A percentile compares a stretch with the other conserved stretches of the same genome.
phyloP scores from a whole-genome alignment of 148 eudicot genomes.

The Selenicereus undatus region DNA sequence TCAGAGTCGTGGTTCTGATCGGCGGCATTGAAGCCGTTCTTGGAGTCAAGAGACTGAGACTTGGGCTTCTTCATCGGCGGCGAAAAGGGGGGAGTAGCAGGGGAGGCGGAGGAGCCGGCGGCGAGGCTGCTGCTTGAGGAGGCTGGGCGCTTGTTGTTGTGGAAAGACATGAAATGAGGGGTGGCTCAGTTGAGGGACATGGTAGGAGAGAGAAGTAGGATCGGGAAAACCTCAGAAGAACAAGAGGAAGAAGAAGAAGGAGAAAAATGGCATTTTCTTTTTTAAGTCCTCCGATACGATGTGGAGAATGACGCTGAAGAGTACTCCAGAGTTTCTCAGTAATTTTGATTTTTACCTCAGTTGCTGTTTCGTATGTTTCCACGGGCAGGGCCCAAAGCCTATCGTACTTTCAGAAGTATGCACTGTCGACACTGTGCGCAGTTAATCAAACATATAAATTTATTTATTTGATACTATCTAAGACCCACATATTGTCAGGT shows the following conservation, averaged over 20 bases:
- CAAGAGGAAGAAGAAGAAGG: not conserved
- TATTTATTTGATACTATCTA: no score
- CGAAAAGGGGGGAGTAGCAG: not conserved
- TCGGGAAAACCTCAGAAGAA: not conserved
- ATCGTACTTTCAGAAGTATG: no score
- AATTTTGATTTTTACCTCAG: not conserved
- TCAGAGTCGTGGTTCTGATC: not conserved
- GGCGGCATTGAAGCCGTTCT: conserved; percentile 18
- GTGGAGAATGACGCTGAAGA: not conserved
- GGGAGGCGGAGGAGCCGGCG: not conserved
- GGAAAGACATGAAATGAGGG: conserved; percentile 35
- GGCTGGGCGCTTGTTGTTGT: conserved; percentile 31
- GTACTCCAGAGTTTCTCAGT: not conserved
- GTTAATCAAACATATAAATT: no score
- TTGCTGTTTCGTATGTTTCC: not conserved
- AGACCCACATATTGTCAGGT: no score
- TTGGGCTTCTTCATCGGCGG: conserved; percentile 33
- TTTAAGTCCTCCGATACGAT: not conserved
- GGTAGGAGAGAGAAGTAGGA: not conserved
- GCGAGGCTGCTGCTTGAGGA: not conserved
- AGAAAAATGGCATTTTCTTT: not conserved
- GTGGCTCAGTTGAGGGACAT: conserved; percentile 19
- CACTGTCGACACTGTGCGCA: no score
- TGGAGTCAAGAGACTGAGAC: conserved; percentile 16
- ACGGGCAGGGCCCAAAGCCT: no score